Evolutionary conservation across 768 basidiomycete genomes (phyloP), one percentile per base, ranked within the genome.

Genomic region (Filobasidium wieringae): DNA sequence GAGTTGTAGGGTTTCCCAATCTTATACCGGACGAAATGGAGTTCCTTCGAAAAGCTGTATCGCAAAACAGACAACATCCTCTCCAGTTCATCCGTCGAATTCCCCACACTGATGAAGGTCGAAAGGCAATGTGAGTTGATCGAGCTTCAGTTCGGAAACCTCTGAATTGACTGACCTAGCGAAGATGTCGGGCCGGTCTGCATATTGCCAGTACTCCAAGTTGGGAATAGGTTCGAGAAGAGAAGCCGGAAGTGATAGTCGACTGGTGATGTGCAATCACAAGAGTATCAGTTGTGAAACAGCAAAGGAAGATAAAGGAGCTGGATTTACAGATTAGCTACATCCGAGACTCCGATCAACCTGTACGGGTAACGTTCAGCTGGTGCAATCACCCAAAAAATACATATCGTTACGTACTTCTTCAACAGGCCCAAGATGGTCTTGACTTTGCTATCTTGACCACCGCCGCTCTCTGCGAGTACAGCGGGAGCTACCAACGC

Each of bases 151-250:
- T 9, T 40, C 37, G 37, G 37, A 4, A n/a, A 37, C n/a, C 36
- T 9, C 9, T 37, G 36, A n/a, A n/a, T n/a, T n/a, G 22, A 82
- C 85, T 77, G 71, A 95, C 91, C 88, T 83, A 67, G 85, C 85
- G 68, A 96, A 90, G 43, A 89, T 76, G 74, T 95, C 91, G 7
- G 91, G 87, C 64, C 89, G 79, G 74, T 93, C 90, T 47, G 89
- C 78, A 65, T 90, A 92, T 64, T 88, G 84, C 88, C 88, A 95
- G 76, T 91, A 96, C 75, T 96, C 92, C 51, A 96, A 80, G 75
- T 96, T 96, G 4, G 92, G 92, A 64, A 92, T 80, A 3, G 92
- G 92, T 71, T 95, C 92, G 40, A 96, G 80, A 49, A 96, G 75
- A 43, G 89, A 92, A 14, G 92, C 91, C 2, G 92, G 92, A 37